A percentile compares a stretch with the other conserved stretches of the same genome.
These are phyloP conservation scores for Bipolaris oryzae DNA, from an alignment of 2,329 filamentous ascomycete species.

Conservation along the genomic window DNA sequence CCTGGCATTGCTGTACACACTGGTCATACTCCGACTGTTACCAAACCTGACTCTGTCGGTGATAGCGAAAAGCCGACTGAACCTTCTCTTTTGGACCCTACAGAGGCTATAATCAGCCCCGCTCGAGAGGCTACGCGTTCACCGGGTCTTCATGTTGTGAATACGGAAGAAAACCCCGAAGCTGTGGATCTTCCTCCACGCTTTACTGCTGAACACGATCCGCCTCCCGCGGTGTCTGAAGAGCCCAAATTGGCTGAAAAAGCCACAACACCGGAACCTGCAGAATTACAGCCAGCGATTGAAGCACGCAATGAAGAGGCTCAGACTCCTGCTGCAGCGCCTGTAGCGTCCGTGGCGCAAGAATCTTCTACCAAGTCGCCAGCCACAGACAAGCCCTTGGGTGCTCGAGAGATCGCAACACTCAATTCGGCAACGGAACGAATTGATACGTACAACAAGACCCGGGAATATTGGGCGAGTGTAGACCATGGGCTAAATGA, in stretches of 20 bases:
- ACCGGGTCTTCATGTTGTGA: conserved; percentile 52
- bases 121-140: conserved; percentile 31
- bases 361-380: conserved; percentile 31
- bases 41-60: conserved; percentile 29
- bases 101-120: conserved; percentile 24
- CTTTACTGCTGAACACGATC: conserved; percentile 31
- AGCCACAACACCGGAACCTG: conserved; percentile 9
- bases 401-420: conserved; percentile 78
- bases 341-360: conserved; percentile 4
- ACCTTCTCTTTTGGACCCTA: conserved; percentile 23
- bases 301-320: conserved; percentile 16
- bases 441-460: conserved; percentile 74
- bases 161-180: conserved; percentile 46
- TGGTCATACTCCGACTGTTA: conserved; percentile 30
- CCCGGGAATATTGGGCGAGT: conserved; percentile 70
- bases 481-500: conserved; percentile 76
- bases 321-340: conserved; percentile 11
- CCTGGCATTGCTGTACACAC: conserved; percentile 38
- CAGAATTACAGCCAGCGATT: conserved; percentile 1
- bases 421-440: conserved; percentile 70
- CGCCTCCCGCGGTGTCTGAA: conserved; percentile 15
- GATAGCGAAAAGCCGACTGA: conserved; percentile 22
- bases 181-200: conserved; percentile 48
- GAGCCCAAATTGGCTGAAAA: conserved; percentile 14
- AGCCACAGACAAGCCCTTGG: conserved; percentile 50